Percentiles rank a stretch among this genome's conserved stretches.
Evolutionary conservation across 2,329 filamentous ascomycete species (phyloP).

Genomic region (Cladosporium halotolerans): DNA sequence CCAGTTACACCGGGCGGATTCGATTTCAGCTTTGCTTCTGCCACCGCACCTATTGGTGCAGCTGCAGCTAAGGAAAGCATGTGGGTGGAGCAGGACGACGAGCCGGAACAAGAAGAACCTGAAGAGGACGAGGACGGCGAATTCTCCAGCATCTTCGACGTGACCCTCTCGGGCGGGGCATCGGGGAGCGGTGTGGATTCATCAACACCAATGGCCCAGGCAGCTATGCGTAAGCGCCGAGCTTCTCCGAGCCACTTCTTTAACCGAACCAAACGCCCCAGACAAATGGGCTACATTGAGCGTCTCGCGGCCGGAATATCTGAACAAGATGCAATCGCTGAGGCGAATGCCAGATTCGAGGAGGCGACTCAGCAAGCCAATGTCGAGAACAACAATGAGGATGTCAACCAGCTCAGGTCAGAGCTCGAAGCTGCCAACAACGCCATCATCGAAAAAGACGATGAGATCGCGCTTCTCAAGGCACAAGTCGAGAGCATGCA

Average conservation of each 20-base stretch:
- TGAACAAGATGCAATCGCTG: not conserved
- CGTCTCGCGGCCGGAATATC: conserved; percentile 3
- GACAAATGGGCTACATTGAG: conserved; percentile 8
- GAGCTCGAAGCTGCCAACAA: not conserved
- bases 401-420: not conserved
- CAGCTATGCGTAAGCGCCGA: not conserved
- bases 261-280: not conserved
- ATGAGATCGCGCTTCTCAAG: not conserved
- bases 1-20: not conserved
- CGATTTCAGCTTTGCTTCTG: conserved; percentile 5
- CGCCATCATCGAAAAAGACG: not conserved
- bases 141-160: not conserved
- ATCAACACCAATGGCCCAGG: too few relatives aligned
- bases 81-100: conserved; percentile 8
- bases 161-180: not conserved
- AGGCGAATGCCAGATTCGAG: not conserved
- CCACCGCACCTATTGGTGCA: not conserved
- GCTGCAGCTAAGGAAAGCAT: not conserved
- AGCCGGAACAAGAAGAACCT: not conserved
- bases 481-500: not conserved
- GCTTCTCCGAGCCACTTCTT: not conserved
- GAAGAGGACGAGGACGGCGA: not conserved
- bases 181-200: not conserved
- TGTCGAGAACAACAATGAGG: not conserved
- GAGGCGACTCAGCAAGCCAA: too few relatives aligned